phyloP scores from a whole-genome alignment of 495 filamentous ascomycete species.

The Viridothelium virens region DNA sequence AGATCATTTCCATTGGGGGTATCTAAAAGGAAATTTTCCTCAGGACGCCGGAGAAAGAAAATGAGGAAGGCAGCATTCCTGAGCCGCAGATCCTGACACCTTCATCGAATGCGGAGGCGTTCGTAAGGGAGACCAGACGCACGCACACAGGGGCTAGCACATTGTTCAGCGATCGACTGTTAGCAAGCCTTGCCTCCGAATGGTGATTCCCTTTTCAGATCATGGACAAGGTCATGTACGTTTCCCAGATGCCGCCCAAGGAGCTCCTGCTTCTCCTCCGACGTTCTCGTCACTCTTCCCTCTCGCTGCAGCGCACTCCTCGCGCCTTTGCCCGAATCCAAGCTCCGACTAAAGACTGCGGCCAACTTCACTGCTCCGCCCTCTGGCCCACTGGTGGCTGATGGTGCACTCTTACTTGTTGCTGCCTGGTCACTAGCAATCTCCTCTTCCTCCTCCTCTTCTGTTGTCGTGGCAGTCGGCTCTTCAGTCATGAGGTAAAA shows the following conservation, averaged over 20 bases:
- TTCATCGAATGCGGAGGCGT: neutral
- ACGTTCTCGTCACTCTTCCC: slow-evolving; percentile 52
- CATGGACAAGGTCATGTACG: slow-evolving; percentile 85
- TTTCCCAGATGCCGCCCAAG: slow-evolving; percentile 77
- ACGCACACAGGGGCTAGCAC: neutral
- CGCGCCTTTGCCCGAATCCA: slow-evolving; percentile 27
- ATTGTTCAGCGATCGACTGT: neutral
- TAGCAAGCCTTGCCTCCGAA: slow-evolving; percentile 39
- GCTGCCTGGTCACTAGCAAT: neutral
- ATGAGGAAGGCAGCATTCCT: neutral
- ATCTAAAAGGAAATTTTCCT: neutral
- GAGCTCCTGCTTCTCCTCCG: slow-evolving; percentile 79
- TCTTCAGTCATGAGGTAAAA: slow-evolving; percentile 96
- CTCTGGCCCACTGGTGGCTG: slow-evolving; percentile 30
- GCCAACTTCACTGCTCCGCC: slow-evolving; percentile 24
- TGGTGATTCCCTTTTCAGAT: slow-evolving; percentile 72
- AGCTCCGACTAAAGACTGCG: neutral
- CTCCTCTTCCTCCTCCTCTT: slow-evolving; percentile 15
- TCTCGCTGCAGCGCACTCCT: slow-evolving; percentile 30
- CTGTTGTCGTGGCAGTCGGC: slow-evolving; percentile 44
- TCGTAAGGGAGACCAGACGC: neutral
- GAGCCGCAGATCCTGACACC: neutral
- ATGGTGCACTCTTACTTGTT: slow-evolving; percentile 30
- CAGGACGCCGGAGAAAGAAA: neutral
- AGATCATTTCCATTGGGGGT: neutral